Evolutionary conservation across 306 rosid species (phyloP).

Genomic region (Citrullus colocynthis): DNA sequence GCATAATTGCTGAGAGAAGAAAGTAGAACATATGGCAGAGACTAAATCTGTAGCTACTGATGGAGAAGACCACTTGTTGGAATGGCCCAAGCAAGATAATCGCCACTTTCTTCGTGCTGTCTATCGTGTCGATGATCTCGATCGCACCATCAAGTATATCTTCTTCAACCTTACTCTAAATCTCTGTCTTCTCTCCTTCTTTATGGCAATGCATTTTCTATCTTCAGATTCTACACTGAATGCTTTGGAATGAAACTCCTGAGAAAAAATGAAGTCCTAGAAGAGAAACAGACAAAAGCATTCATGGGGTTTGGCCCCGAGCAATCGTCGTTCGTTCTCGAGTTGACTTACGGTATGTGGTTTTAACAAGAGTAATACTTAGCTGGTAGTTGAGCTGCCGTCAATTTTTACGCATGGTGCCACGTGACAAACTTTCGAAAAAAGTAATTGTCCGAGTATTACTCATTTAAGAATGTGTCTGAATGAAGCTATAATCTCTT

Average conservation of each 20-base stretch:
- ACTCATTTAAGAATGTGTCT: too few relatives aligned
- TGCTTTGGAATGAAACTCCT: conserved; percentile 69
- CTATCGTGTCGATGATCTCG: conserved; percentile 95
- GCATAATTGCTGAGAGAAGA: not conserved
- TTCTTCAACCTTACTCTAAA: not conserved
- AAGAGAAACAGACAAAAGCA: conserved; percentile 82
- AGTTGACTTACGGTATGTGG: conserved; percentile 69
- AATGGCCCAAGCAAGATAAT: conserved; percentile 77
- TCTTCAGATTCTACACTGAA: conserved; percentile 75
- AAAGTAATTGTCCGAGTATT: too few relatives aligned
- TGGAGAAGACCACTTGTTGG: conserved; percentile 42
- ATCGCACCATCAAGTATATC: conserved; percentile 76
- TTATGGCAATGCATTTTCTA: not conserved
- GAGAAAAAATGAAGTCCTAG: conserved; percentile 68
- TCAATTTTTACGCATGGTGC: too few relatives aligned
- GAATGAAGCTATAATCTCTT: too few relatives aligned
- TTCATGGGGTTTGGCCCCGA: conserved; percentile 90
- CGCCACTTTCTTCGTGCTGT: conserved; percentile 81
- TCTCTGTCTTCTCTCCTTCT: not conserved
- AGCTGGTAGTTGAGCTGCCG: not conserved
- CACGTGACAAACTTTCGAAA: too few relatives aligned
- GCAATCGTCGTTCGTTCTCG: conserved; percentile 60
- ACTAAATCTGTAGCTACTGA: conserved; percentile 32
- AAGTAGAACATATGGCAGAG: conserved; percentile 53
- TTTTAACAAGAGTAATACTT: not conserved